Evolutionary conservation across 768 basidiomycete genomes (phyloP), one percentile per base, ranked within the genome.

Genomic region (Lentinus brumalis): DNA sequence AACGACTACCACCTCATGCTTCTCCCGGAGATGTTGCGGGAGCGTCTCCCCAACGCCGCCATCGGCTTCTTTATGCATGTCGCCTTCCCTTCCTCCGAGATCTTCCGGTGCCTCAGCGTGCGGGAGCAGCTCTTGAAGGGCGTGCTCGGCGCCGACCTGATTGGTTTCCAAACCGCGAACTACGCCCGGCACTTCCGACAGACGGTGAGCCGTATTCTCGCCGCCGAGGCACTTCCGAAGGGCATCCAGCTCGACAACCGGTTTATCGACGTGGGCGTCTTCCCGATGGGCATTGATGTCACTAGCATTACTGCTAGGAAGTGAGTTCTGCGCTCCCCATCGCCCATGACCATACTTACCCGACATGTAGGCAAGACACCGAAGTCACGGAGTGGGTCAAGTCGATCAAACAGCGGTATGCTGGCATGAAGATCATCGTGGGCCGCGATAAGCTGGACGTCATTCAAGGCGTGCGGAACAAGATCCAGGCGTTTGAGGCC

Each of bases 1-100:
- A 94, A 99, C 75, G 96, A 98, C 77, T 99, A 98, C 75, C 96
- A 99, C 70, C 87, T 98, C 50, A 89, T 97, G 80, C 87, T 98
- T 51, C 85, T 97, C 9, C 96, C 96, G 1, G 81, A 83, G 45
- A 86, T 98, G 75, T 83, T 98, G 31, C 88, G 96, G 52, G 81
- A 86, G 30, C 63, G 81, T 69, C 71, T 93, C 73, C 72, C 87
- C 71, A 79, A 80, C 18, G 85, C 86, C 0, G 85, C 87, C 39
- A 91, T 94, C 66, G 93, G 85, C 8, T 97, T 98, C 84, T 98
- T 98, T 82, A 85, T 97, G 76, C 96, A 98, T 71, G 94, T 96
- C 57, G 92, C 96, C 2, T 98, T 97, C 78, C 96, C 96, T 3
- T 90, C 87, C 44, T 94, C 92, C 30, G 96, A 98, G 75, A 96